Conservation (phyloP, 2,329 filamentous ascomycete species). For the Byssochlamys sp. region DNA sequence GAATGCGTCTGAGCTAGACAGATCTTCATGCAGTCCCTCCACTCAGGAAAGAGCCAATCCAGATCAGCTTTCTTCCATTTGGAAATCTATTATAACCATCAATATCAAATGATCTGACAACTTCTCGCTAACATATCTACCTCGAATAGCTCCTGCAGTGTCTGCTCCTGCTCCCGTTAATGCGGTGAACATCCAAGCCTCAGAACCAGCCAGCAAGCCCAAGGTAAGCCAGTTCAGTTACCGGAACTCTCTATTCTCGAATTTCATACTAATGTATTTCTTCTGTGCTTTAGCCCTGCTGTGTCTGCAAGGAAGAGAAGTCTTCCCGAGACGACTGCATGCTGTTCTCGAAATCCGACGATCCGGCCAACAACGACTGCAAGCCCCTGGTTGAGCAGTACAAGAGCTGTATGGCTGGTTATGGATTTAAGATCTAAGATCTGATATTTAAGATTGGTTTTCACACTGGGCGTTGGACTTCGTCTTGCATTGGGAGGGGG, state of each 20-base stretch:
- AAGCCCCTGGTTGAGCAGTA: conserved; percentile 74
- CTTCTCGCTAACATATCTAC: background rate
- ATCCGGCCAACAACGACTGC: conserved; percentile 71
- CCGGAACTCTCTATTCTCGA: background rate
- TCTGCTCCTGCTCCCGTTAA: conserved; percentile 12
- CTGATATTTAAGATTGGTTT: background rate
- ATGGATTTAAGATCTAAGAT: conserved; percentile 62
- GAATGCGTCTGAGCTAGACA: background rate
- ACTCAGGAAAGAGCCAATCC: background rate
- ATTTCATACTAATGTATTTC: background rate
- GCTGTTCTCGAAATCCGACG: conserved; percentile 80
- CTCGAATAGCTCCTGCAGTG: background rate
- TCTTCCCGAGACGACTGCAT: conserved; percentile 91
- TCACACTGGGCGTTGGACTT: background rate
- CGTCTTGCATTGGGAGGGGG: background rate
- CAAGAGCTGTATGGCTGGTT: conserved; percentile 82
- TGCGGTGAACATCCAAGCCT: conserved; percentile 10
- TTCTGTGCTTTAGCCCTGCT: conserved; percentile 65
- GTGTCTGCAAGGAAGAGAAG: conserved; percentile 95
- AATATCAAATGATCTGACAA: background rate
- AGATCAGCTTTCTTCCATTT: background rate
- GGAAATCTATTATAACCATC: background rate
- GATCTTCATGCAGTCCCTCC: background rate
- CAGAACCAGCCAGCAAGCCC: conserved; percentile 24
- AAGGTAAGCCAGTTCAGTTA: conserved; percentile 20